Conservation (phyloP, 805 yeast genomes). For the Lachancea kluyveri region DNA sequence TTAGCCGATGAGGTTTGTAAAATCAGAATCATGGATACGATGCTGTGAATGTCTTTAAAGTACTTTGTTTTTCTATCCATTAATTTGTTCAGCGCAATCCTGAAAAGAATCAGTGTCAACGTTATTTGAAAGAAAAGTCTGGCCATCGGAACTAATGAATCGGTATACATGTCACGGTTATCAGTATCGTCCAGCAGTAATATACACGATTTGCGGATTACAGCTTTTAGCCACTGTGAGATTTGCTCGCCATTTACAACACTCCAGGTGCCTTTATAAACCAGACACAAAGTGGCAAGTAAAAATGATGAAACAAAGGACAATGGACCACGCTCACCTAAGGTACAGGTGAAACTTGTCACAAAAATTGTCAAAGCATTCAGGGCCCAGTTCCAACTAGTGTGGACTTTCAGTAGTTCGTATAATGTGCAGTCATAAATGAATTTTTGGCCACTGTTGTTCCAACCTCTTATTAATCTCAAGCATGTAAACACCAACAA, state of each 20-base stretch:
- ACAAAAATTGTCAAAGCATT: constrained; percentile 34
- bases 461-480: constrained; percentile 75
- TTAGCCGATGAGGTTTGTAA: constrained; percentile 45
- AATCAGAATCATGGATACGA: constrained; percentile 37
- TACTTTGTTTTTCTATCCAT: constrained; percentile 4
- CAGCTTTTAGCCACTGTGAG: constrained; percentile 34
- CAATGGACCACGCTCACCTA: constrained; percentile 26
- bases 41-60: constrained; percentile 13
- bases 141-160: constrained; percentile 32
- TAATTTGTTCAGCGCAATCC: constrained; percentile 22
- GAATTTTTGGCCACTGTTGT: constrained; percentile 83
- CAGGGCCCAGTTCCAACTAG: constrained; percentile 42
- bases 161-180: constrained; percentile 27
- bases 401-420: constrained; percentile 33
- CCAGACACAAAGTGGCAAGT: constrained; percentile 39
- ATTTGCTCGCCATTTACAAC: constrained; percentile 47
- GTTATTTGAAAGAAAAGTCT: constrained; percentile 28
- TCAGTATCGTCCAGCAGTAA: constrained; percentile 1
- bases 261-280: constrained; percentile 51
- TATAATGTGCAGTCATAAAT: constrained; percentile 45
- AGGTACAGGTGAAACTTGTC: constrained; percentile 19
- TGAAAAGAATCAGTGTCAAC: constrained; percentile 23
- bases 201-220: constrained; percentile 15
- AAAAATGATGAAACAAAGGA: constrained; percentile 43
- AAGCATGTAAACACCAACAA: constrained; percentile 30